These are phyloP conservation scores for Raphanus hybrid DNA, from an alignment of 441 rosid genomes.

Conservation along the genomic window DNA sequence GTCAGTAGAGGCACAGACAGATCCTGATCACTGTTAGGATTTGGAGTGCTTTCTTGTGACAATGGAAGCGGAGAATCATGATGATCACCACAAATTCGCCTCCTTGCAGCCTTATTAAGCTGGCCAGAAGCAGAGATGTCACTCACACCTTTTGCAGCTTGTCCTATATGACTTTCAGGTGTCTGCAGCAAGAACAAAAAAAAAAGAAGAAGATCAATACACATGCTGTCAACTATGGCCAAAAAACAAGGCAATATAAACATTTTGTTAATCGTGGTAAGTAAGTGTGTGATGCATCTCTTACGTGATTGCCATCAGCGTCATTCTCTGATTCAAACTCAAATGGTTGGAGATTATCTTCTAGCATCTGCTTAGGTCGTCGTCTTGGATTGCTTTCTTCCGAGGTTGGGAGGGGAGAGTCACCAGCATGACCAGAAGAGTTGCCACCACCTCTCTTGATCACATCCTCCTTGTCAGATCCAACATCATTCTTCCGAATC, in stretches of 20 bases:
- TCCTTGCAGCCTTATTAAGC: constrained; percentile 8
- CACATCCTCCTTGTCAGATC: constrained; percentile 27
- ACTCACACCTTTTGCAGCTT: background rate
- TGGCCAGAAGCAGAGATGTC: constrained; percentile 3
- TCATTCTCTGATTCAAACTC: constrained; percentile 63
- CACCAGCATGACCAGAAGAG: constrained; percentile 27
- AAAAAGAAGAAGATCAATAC: background rate
- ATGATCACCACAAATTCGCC: constrained; percentile 23
- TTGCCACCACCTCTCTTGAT: constrained; percentile 29
- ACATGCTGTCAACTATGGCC: background rate
- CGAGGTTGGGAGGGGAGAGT: constrained; percentile 29
- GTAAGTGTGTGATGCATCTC: constrained; percentile 16
- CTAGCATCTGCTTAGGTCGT: constrained; percentile 39
- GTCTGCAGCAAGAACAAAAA: constrained; percentile 20
- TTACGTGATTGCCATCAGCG: constrained; percentile 54
- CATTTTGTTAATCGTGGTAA: background rate
- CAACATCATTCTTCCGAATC: background rate
- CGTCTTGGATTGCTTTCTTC: constrained; percentile 30
- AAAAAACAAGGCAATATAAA: background rate
- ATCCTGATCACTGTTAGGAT: constrained; percentile 24
- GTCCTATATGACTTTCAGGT: constrained; percentile 29
- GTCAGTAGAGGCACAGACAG: constrained; percentile 44
- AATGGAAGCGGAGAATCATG: constrained; percentile 10
- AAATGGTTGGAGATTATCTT: constrained; percentile 50
- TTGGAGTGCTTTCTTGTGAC: constrained; percentile 26